Evolutionary conservation across 768 basidiomycete species (phyloP).

Genomic region (Holtermanniella nyarrowii): DNA sequence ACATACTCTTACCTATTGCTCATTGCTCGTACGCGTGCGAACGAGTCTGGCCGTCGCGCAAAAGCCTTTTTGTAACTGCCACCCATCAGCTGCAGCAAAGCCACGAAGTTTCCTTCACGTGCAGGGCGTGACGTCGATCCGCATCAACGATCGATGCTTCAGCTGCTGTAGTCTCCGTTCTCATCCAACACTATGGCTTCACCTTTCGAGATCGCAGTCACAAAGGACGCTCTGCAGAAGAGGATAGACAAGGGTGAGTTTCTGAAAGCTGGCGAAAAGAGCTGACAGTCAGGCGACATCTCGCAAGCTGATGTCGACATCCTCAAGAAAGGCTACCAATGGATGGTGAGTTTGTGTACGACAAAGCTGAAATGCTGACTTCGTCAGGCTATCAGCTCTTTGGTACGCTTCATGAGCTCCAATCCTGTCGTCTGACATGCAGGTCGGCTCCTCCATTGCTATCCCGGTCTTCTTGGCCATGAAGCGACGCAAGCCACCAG

Average conservation of each 20-base stretch:
- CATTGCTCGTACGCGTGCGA: too few relatives aligned
- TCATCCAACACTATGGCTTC: too few relatives aligned
- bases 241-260: slow-evolving; percentile 14
- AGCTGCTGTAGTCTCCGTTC: too few relatives aligned
- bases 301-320: slow-evolving; percentile 24
- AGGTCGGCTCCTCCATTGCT: slow-evolving; percentile 8
- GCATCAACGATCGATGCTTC: neutral
- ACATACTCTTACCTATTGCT: too few relatives aligned
- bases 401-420: neutral
- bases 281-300: slow-evolving; percentile 17
- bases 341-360: slow-evolving; percentile 16
- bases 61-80: too few relatives aligned
- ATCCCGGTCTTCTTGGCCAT: slow-evolving; percentile 12
- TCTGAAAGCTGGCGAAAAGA: neutral
- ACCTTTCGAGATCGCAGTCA: slow-evolving; percentile 13
- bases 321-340: slow-evolving; percentile 21
- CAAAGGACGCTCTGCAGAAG: slow-evolving; percentile 8
- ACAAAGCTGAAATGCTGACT: too few relatives aligned
- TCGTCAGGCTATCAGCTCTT: neutral
- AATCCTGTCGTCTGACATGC: neutral
- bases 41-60: too few relatives aligned
- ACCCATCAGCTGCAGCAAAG: too few relatives aligned
- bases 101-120: too few relatives aligned
- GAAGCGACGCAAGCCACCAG: slow-evolving; percentile 12
- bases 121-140: neutral